Evolutionary conservation across 352 stramenopile species (phyloP).

Genomic region (Phytophthora sojae): DNA sequence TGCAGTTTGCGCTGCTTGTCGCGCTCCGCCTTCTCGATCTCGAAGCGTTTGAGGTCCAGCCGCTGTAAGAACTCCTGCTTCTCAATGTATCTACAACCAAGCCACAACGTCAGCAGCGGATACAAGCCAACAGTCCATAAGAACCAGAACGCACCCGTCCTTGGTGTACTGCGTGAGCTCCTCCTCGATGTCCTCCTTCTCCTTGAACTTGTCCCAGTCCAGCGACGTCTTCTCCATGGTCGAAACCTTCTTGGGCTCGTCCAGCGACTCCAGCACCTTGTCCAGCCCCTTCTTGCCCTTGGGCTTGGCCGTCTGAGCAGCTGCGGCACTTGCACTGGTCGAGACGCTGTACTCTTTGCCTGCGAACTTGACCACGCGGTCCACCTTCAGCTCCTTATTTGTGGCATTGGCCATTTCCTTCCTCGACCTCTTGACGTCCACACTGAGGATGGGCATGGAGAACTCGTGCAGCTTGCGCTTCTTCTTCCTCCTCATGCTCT

Average conservation of each 20-base stretch:
- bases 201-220: slow-evolving; percentile 97
- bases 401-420: slow-evolving; percentile 47
- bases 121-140: background rate
- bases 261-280: slow-evolving; percentile 85
- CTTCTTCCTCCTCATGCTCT: slow-evolving; percentile 43
- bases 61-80: slow-evolving; percentile 96
- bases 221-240: slow-evolving; percentile 96
- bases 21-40: slow-evolving; percentile 90
- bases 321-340: slow-evolving; percentile 10
- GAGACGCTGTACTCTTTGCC: slow-evolving; percentile 77
- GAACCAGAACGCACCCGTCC: slow-evolving; percentile 67
- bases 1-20: slow-evolving; percentile 76
- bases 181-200: slow-evolving; percentile 91
- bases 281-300: slow-evolving; percentile 68
- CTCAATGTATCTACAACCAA: slow-evolving; percentile 84
- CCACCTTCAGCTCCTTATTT: slow-evolving; percentile 42
- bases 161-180: slow-evolving; percentile 94
- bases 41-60: slow-evolving; percentile 89
- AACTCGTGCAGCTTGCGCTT: slow-evolving; percentile 83
- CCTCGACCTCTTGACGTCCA: slow-evolving; percentile 66
- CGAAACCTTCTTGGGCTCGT: slow-evolving; percentile 92
- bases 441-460: slow-evolving; percentile 69
- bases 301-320: background rate
- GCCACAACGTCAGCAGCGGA: background rate
- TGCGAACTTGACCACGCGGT: slow-evolving; percentile 86